Evolutionary conservation across 192 early-diverging fungal genomes (phyloP), one percentile per base, ranked within the genome.

Genomic region (Martensiomyces pterosporus): DNA sequence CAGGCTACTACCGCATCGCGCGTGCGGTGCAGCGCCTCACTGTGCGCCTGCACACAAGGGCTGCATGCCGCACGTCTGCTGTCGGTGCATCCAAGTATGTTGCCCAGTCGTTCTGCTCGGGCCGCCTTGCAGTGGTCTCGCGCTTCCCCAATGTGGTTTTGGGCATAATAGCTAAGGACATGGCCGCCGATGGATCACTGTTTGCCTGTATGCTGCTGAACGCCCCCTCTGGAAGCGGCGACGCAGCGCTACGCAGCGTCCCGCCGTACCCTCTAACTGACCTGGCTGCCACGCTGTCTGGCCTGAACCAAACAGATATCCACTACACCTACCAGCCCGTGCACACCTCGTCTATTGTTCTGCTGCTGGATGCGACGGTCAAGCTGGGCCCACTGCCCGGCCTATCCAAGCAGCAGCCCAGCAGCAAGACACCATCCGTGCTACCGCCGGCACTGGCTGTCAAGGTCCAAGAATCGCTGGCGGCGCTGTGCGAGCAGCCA

Each of bases 61-160:
- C 57, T 3, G 68, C 62, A 3, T 57, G 60, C 19, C 61, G 62
- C 25, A 49, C 53, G 17, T 39, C 62, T 5, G 62, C 56, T 18
- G 52, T 45, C 44, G 61, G 82, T 18, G 60, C 56, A 3, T 69
- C 74, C 18, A 79, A 85, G 0, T 39, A 76, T 13, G 85, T 84
- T 15, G 65, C 64, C 29, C 85, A 85, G 42, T 85, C 83, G 0
- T 58, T 91, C 33, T 67, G 66, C 33, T 47, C 84, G 0, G 94
- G 94, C 2, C 80, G 91, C 3, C 57, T 94, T 4, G 79, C 90
- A 2, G 66, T 97, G 13, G 59, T 97, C 13, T 92, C 92, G 39
- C 83, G 72, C 47, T 64, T 82, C 68, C 78, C 68, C 2, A 49
- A 60, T 19, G 17, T 52, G 1, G 57, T 53, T 26, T 49, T 72